These are phyloP conservation scores for Dothideomycetidae sp. DNA, from an alignment of 2,329 filamentous ascomycete genomes.

Conservation along the genomic window DNA sequence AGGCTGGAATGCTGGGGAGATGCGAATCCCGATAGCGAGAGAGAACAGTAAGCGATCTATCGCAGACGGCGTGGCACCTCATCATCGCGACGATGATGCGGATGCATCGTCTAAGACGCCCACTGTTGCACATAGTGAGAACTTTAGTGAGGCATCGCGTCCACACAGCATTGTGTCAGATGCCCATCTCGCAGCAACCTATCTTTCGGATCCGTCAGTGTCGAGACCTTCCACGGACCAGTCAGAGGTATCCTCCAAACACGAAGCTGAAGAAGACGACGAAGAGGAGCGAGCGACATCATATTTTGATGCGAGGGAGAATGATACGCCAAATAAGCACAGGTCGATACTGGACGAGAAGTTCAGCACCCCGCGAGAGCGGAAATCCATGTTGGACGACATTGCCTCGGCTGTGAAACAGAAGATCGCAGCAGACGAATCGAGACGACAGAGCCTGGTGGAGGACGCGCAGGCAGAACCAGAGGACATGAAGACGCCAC, in stretches of 20 bases:
- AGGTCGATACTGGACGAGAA: not conserved
- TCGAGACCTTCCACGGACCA: not conserved
- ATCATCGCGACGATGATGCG: not conserved
- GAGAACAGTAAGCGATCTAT: constrained; percentile 2
- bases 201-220: constrained; percentile 1
- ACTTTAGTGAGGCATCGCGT: too few relatives aligned
- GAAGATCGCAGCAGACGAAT: not conserved
- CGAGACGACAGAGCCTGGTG: not conserved
- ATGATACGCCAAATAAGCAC: not conserved
- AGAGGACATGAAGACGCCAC: not conserved
- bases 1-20: constrained; percentile 56
- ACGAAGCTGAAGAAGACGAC: not conserved
- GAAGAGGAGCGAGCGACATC: not conserved
- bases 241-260: not conserved
- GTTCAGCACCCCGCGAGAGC: not conserved
- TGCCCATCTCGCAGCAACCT: constrained; percentile 3
- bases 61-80: not conserved
- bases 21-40: constrained; percentile 13
- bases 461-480: too few relatives aligned
- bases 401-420: not conserved
- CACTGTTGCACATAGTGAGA: too few relatives aligned
- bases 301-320: not conserved
- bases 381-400: not conserved
- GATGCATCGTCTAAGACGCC: not conserved
- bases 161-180: constrained; percentile 5